phyloP scores from a whole-genome alignment of 345 rosid species.

The Angophora floribunda region DNA sequence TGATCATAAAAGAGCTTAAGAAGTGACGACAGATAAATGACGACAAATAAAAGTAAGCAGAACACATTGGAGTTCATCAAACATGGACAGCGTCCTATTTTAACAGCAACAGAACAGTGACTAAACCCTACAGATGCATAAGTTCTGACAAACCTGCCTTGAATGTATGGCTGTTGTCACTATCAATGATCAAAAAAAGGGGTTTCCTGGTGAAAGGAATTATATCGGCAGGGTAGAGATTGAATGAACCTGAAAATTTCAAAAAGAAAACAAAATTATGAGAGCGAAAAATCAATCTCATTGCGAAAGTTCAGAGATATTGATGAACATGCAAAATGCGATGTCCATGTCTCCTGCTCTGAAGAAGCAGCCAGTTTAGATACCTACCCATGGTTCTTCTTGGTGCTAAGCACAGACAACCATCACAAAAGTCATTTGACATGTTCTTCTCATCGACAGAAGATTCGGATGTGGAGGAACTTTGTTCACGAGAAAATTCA shows the following conservation, averaged over 20 bases:
- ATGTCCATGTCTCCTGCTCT: background rate
- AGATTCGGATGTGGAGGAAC: slow-evolving; percentile 28
- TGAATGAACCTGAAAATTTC: slow-evolving; percentile 47
- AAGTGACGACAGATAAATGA: background rate
- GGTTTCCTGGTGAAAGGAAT: slow-evolving; percentile 94
- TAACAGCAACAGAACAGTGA: background rate
- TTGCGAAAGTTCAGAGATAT: background rate
- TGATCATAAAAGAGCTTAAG: background rate
- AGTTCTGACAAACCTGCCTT: slow-evolving; percentile 99
- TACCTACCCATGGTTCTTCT: slow-evolving; percentile 61
- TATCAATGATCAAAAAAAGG: slow-evolving; percentile 87
- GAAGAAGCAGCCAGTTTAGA: background rate
- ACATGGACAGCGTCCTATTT: background rate
- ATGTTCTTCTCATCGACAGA: slow-evolving; percentile 43
- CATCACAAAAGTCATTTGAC: slow-evolving; percentile 29
- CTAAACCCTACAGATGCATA: slow-evolving; percentile 1
- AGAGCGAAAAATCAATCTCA: background rate
- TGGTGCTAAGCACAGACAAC: slow-evolving; percentile 71
- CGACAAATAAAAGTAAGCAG: background rate
- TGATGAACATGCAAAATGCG: background rate
- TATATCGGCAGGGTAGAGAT: slow-evolving; percentile 86
- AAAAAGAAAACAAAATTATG: background rate
- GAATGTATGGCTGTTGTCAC: slow-evolving; percentile 99
- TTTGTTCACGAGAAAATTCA: slow-evolving; percentile 41
- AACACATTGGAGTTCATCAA: background rate